phyloP scores from a whole-genome alignment of 2,329 filamentous ascomycete genomes.

The Hymenotorrendiella dingleyae region DNA sequence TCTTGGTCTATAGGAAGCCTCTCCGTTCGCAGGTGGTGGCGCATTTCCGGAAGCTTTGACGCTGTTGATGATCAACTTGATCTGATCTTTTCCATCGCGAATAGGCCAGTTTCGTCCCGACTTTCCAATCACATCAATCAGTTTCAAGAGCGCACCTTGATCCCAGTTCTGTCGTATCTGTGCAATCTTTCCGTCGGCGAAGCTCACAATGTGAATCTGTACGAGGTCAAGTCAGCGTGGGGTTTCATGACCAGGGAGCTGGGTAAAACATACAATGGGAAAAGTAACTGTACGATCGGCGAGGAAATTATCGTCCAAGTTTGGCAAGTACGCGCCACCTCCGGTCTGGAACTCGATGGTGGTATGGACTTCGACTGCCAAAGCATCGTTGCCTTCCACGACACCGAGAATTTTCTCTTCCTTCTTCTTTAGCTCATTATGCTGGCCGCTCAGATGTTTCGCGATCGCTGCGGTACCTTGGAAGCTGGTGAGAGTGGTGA shows the following conservation, averaged over 20 bases:
- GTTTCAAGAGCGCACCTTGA: conserved; percentile 85
- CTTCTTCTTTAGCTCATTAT: conserved; percentile 75
- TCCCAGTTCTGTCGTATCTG: conserved; percentile 94
- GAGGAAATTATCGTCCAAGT: conserved; percentile 90
- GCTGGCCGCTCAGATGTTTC: conserved; percentile 70
- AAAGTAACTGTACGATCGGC: conserved; percentile 74
- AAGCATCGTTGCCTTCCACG: conserved; percentile 63
- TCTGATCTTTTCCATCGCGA: conserved; percentile 77
- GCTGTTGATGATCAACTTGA: conserved; percentile 64
- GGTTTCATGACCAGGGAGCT: not conserved
- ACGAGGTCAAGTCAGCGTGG: conserved; percentile 13
- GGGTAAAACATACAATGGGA: conserved; percentile 61
- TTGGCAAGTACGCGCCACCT: conserved; percentile 82
- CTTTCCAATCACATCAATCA: conserved; percentile 88
- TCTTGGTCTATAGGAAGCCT: conserved; percentile 40
- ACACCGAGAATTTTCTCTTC: conserved; percentile 68
- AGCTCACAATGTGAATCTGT: conserved; percentile 83
- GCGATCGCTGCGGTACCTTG: conserved; percentile 68
- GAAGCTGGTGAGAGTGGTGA: conserved; percentile 77
- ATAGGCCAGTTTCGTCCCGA: conserved; percentile 94
- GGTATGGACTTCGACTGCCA: conserved; percentile 76
- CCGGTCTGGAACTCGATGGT: conserved; percentile 73
- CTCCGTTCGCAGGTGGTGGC: conserved; percentile 23
- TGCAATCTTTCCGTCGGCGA: conserved; percentile 68
- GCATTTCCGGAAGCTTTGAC: conserved; percentile 45